phyloP scores from a whole-genome alignment of 257 asterid genomes.

The Galeopsis tetrahit region DNA sequence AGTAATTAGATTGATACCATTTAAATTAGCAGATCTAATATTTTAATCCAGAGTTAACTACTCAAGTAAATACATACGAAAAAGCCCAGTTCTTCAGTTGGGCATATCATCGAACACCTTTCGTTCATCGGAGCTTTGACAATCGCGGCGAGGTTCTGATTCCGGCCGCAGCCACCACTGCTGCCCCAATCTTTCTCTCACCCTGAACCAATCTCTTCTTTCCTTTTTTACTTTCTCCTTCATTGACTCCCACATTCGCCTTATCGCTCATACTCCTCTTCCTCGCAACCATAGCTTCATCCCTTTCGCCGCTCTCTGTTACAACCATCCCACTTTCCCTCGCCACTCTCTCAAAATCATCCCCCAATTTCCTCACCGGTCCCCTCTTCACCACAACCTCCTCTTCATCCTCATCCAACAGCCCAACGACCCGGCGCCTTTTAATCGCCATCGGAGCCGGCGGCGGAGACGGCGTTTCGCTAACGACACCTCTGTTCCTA shows the following conservation, averaged over 20 bases:
- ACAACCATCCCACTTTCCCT: constrained; percentile 43
- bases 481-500: background rate
- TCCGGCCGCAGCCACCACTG: constrained; percentile 36
- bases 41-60: constrained; percentile 5
- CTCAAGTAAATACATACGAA: background rate
- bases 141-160: constrained; percentile 71
- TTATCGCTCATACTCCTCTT: constrained; percentile 40
- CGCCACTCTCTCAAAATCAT: constrained; percentile 85
- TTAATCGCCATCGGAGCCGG: constrained; percentile 72
- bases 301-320: background rate
- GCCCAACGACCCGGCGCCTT: constrained; percentile 60
- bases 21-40: background rate
- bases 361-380: constrained; percentile 71
- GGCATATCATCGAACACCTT: constrained; percentile 40
- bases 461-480: constrained; percentile 59
- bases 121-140: constrained; percentile 33
- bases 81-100: constrained; percentile 23
- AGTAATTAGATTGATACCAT: too few relatives aligned
- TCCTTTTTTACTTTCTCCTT: constrained; percentile 24
- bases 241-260: constrained; percentile 15
- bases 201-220: constrained; percentile 43
- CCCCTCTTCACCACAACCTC: constrained; percentile 42
- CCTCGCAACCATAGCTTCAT: constrained; percentile 30
- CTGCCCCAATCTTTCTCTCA: constrained; percentile 31
- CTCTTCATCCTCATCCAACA: constrained; percentile 54